Conservation (phyloP, 331 rosid species). For the Pyracantha coccinea region DNA sequence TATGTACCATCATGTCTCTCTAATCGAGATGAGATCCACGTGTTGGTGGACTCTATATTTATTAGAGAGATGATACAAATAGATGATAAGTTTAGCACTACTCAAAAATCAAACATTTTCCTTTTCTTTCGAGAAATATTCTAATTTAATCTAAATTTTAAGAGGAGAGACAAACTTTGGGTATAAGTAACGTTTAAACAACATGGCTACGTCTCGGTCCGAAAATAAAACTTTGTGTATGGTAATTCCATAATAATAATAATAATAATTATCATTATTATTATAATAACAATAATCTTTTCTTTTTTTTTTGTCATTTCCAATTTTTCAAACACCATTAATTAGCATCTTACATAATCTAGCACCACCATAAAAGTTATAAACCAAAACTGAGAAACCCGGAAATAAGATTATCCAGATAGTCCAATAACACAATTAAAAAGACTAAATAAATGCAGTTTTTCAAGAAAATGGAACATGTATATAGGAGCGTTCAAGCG, state of each 20-base stretch:
- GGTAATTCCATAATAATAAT: not conserved
- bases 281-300: too few species aligned
- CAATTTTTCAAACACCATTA: not conserved
- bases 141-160: too few species aligned
- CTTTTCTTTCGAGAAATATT: too few species aligned
- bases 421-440: not conserved
- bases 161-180: too few species aligned
- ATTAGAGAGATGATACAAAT: too few species aligned
- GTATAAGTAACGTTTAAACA: too few species aligned
- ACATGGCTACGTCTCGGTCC: too few species aligned
- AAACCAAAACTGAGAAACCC: not conserved
- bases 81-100: too few species aligned
- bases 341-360: not conserved
- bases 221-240: not conserved
- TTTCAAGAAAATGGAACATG: not conserved
- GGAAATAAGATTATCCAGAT: not conserved
- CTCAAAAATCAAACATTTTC: too few species aligned
- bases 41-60: too few species aligned
- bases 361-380: not conserved
- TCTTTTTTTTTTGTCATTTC: not conserved
- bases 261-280: too few species aligned
- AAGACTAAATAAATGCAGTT: not conserved
- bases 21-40: accelerated
- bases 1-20: too few species aligned
- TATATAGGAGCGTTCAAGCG: not conserved